A percentile compares a stretch with the other conserved stretches of the same genome.
Conservation (phyloP, 2,329 filamentous ascomycete species). For the Phyllosticta capitalensis region DNA sequence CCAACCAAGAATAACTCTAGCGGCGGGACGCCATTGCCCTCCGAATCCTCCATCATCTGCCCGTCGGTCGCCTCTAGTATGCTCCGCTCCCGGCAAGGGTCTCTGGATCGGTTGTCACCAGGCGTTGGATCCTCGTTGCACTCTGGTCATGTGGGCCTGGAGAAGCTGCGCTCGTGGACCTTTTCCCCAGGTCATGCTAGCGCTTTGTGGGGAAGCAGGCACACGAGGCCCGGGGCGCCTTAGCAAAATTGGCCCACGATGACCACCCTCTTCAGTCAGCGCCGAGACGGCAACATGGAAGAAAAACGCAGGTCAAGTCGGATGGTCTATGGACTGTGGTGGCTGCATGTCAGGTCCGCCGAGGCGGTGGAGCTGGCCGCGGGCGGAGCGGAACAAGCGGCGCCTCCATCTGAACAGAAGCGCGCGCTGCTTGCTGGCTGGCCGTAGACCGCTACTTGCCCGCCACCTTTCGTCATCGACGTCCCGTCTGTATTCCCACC, state of each 20-base stretch:
- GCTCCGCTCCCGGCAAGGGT: conserved; percentile 2
- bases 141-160: conserved; percentile 10
- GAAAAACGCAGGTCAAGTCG: not conserved
- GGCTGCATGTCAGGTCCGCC: no score
- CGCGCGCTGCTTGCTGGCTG: not conserved
- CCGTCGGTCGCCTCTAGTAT: not conserved
- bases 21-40: not conserved
- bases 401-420: not conserved
- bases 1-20: not conserved
- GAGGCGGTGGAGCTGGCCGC: no score
- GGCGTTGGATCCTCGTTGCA: conserved; percentile 10
- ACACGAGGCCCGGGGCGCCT: conserved; percentile 6
- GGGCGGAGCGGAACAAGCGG: no score
- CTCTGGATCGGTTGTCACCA: conserved; percentile 7
- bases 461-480: not conserved
- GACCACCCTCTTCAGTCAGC: not conserved
- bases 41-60: not conserved
- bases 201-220: conserved; percentile 6
- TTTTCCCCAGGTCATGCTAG: conserved; percentile 8
- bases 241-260: not conserved
- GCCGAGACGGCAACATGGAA: not conserved
- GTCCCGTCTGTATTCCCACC: not conserved
- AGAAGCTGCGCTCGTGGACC: conserved; percentile 7
- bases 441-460: not conserved
- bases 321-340: no score